Evolutionary conservation across 2,329 filamentous ascomycete genomes (phyloP).

Genomic region (Stenocarpella maydis): DNA sequence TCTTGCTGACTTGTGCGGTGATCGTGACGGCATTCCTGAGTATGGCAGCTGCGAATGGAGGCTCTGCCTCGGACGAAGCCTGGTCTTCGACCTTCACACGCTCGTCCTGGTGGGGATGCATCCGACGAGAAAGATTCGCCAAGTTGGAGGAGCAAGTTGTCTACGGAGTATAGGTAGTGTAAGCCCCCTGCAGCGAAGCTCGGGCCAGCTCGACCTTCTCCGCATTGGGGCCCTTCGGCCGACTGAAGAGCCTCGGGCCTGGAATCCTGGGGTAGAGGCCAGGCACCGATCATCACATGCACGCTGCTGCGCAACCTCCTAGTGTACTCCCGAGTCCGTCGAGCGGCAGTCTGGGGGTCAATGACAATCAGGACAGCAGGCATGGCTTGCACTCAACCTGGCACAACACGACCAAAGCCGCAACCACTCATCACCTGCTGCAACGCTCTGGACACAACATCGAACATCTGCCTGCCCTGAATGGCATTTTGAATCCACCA

Average conservation of each 20-base stretch:
- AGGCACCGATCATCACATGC: constrained; percentile 29
- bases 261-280: background rate
- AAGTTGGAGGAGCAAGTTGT: background rate
- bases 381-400: constrained; percentile 21
- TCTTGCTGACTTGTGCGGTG: constrained; percentile 1
- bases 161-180: too few relatives aligned
- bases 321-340: background rate
- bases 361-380: constrained; percentile 26
- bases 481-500: background rate
- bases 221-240: background rate
- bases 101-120: background rate
- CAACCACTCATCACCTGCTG: background rate
- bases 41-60: background rate
- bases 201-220: constrained; percentile 8
- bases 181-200: too few relatives aligned
- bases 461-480: background rate
- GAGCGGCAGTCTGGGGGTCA: background rate
- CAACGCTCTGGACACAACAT: background rate
- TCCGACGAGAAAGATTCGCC: background rate
- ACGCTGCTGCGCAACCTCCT: background rate
- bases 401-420: constrained; percentile 20
- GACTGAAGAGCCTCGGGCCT: constrained; percentile 23
- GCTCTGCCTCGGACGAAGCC: background rate
- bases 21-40: background rate
- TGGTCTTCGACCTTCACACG: background rate